These are phyloP conservation scores for Cucumis hystrix DNA, from an alignment of 306 rosid genomes.

Conservation along the genomic window DNA sequence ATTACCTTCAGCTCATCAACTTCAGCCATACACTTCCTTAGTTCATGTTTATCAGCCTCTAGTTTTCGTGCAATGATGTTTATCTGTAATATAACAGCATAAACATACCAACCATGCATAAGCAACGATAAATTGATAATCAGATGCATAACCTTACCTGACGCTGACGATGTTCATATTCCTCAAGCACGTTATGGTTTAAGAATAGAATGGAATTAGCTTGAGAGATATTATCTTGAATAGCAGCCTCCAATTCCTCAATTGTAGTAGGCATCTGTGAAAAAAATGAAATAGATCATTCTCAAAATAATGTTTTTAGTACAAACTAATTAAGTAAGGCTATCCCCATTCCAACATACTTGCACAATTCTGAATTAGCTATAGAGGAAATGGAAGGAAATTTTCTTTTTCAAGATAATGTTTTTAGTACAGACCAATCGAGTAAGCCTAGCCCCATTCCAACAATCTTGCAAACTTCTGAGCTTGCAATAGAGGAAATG, in stretches of 20 bases:
- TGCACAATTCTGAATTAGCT: background rate
- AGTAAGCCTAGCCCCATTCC: background rate
- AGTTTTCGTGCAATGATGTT: constrained; percentile 43
- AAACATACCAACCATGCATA: background rate
- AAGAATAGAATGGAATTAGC: constrained; percentile 73
- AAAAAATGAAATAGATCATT: background rate
- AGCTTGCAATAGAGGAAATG: background rate
- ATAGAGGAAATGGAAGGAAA: background rate
- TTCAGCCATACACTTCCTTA: constrained; percentile 30
- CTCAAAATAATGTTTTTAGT: background rate
- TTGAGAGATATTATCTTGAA: constrained; percentile 62
- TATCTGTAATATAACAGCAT: constrained; percentile 37
- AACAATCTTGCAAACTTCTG: background rate
- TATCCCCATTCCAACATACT: background rate
- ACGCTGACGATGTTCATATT: constrained; percentile 54
- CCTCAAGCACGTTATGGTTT: constrained; percentile 66
- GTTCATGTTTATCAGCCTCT: constrained; percentile 56
- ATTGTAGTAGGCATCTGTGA: constrained; percentile 86
- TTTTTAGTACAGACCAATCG: background rate
- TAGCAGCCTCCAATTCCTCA: constrained; percentile 79
- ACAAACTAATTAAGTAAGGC: background rate
- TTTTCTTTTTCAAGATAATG: background rate
- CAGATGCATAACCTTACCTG: constrained; percentile 29
- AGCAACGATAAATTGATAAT: background rate
- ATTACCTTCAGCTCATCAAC: constrained; percentile 53